Base-by-base conservation (phyloP, 2,329 filamentous ascomycete species). In the Pseudogymnoascus sp. region DNA sequence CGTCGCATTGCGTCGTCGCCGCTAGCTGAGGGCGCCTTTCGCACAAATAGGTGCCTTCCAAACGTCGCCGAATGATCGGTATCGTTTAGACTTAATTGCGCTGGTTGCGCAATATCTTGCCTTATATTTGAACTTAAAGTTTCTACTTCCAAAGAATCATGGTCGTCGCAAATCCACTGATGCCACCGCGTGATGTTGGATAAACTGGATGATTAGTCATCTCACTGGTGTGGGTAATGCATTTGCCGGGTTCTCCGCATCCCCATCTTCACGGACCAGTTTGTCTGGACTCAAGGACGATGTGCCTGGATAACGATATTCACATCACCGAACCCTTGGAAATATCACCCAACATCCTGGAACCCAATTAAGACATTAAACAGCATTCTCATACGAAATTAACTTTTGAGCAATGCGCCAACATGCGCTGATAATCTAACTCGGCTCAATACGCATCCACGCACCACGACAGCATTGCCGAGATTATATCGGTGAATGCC, bases 181-280 rank as follows among this genome's bases (percentile, higher is more conserved):
- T 56, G 50, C 50, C 29, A 33, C 50, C 29, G 11, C 21, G 29
- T 56, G 50, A 56, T 33, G 50, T 56, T 56, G 50, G 50, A 19
- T n/a, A 56, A 56, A 19, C 44, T 56, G 13, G 46, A 3, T 33
- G 46, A 17, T 56, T 56, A 56, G 46, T 56, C 46, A 56, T 11
- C n/a, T 11, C 7, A 4, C 2, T 13, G n/a, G 10, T 17, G 46
- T 56, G 46, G 46, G 26, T 56, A 56, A 56, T 56, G n/a, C n/a
- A 56, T 56, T 56, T 56, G 26, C 46, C 46, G 46, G 46, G 46
- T 53, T 33, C 50, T 56, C 50, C 29, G 29, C 50, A 56, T 56
- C 10, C 2, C 26, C 29, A 53, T 26, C 23, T 53, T 53, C 46
- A 53, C 46, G 46, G 46, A 29, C 46, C 46, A 31, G 9, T 21